These are phyloP conservation scores for Aspergillus sp. DNA, from an alignment of 2,329 filamentous ascomycete species.

Conservation along the genomic window DNA sequence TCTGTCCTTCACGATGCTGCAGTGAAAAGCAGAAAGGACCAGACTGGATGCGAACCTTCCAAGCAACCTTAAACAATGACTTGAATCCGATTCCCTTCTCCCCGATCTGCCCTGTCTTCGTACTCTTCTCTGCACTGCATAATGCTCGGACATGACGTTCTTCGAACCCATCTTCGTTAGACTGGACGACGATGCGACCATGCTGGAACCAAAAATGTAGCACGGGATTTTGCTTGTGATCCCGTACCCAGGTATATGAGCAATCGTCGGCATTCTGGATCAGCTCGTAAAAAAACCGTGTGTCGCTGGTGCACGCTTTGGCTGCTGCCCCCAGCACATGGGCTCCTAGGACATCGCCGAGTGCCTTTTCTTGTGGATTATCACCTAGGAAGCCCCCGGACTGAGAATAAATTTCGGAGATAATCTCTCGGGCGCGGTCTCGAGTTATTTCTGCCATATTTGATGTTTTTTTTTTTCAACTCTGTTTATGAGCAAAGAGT, in stretches of 20 bases:
- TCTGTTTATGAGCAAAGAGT: neutral
- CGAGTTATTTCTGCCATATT: neutral
- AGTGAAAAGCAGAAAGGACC: slow-evolving; percentile 9
- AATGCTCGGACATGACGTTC: slow-evolving; percentile 1
- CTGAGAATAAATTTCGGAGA: neutral
- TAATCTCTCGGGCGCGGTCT: neutral
- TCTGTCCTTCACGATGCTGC: neutral
- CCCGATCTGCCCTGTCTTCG: neutral
- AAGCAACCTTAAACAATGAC: neutral
- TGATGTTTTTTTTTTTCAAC: neutral
- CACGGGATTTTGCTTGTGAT: no score
- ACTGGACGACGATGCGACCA: neutral
- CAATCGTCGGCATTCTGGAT: slow-evolving; percentile 3
- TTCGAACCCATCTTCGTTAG: slow-evolving; percentile 4
- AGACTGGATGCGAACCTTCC: slow-evolving; percentile 5
- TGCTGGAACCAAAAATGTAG: no score
- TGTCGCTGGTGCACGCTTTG: neutral
- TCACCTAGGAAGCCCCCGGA: neutral
- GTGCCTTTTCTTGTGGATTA: neutral
- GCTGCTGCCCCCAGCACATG: neutral
- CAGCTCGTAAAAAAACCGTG: slow-evolving; percentile 1
- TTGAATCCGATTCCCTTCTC: neutral
- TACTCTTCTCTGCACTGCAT: neutral
- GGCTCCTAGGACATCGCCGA: neutral
- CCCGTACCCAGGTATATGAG: neutral